Evolutionary conservation across 2,329 filamentous ascomycete species (phyloP), one percentile per base, ranked within the genome.

Genomic region (Akanthomyces lecanii): DNA sequence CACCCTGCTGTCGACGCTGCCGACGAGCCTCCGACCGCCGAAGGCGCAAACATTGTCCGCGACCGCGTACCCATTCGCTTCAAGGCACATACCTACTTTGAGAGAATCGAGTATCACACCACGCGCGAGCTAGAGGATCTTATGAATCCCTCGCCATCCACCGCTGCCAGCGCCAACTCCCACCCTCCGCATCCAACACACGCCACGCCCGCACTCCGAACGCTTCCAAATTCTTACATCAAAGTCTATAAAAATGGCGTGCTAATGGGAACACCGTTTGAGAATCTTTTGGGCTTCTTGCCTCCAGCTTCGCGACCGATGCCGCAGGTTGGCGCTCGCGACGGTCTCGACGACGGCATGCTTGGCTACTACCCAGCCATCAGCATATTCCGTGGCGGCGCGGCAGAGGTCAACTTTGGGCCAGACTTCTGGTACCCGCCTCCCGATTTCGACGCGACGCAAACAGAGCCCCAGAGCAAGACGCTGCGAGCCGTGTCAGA

Each of bases 291-390:
- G 30, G 88, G 92, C 3, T 99, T 99, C 76, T 80, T 99, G 0
- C 95, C 95, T 0, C 94, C 93, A 0, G 93, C 95, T 0, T 96
- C 91, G 5, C 87, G 86, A 65, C 89, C 89, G 5, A 84, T 87
- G 64, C 78, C 83, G 6, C 87, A 90, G 66, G 83, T 89, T 48
- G 91, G 90, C 14, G 92, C 91, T 21, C 82, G 95, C 56, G 90
- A 95, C 65, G 92, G 92, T 33, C 86, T 96, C 65, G 95, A 99
- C 71, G 95, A 99, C 71, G 95, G 94, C 42, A 90, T 95, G 82
- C 84, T 97, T 1, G 96, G 95, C 12, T 99, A 99, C 77, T 97
- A 96, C 71, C 95, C 95, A 1, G 91, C 93, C 25, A 87, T 99
- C 23, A 95, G 92, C 69, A 90, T 95, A 25, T 98, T 97, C 77